Conservation (phyloP, 257 asterid genomes). For the Fraxinus excelsior region DNA sequence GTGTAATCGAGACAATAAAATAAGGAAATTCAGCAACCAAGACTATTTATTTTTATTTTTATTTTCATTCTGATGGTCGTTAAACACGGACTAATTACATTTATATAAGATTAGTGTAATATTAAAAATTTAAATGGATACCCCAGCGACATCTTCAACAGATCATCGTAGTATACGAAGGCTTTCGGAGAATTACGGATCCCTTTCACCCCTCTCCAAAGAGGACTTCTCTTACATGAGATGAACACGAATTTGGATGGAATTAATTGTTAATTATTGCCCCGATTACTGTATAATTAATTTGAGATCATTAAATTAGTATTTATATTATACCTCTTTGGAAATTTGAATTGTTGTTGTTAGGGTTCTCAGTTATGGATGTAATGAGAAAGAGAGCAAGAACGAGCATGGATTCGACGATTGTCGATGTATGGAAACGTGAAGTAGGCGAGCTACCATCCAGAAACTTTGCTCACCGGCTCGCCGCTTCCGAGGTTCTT, state of each 20-base stretch:
- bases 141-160: background rate
- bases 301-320: background rate
- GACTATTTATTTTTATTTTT: too few relatives aligned
- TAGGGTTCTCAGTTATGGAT: conserved; percentile 28
- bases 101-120: too few relatives aligned
- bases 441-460: conserved; percentile 73
- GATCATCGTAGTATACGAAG: background rate
- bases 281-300: background rate
- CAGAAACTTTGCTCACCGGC: conserved; percentile 68
- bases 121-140: too few relatives aligned
- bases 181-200: background rate
- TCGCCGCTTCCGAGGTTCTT: conserved; percentile 71
- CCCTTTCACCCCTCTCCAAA: background rate
- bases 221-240: background rate
- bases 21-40: too few relatives aligned
- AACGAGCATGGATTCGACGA: conserved; percentile 47
- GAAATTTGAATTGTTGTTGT: conserved; percentile 10
- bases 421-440: conserved; percentile 72
- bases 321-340: background rate
- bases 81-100: too few relatives aligned
- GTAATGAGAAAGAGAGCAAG: conserved; percentile 46
- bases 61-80: too few relatives aligned
- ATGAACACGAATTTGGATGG: background rate
- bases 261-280: background rate
- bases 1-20: too few relatives aligned